Conservation (phyloP, 129 eudicot genomes). For the Chrysanthemum seticuspe region DNA sequence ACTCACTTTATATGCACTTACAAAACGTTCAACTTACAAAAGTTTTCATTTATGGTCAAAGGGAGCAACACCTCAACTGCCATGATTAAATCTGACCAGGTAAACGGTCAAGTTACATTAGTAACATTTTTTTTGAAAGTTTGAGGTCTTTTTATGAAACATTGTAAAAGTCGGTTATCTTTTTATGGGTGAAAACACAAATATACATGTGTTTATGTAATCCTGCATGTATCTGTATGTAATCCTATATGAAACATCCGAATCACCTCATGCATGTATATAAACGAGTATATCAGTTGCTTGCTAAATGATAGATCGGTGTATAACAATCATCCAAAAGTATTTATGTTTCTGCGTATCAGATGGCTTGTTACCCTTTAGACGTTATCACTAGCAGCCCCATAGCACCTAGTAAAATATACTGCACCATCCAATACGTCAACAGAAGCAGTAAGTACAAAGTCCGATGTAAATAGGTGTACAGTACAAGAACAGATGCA, state of each 20-base stretch:
- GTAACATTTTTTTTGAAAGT: too few relatives aligned
- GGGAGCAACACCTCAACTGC: too few relatives aligned
- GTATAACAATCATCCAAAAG: constrained; percentile 4
- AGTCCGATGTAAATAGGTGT: not conserved
- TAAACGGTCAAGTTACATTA: too few relatives aligned
- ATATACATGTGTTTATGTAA: not conserved
- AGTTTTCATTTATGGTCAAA: too few relatives aligned
- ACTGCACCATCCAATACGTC: constrained; percentile 21
- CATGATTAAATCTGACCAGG: too few relatives aligned
- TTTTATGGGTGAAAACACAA: too few relatives aligned
- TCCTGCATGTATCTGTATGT: not conserved
- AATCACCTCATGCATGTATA: not conserved
- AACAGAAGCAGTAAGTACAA: constrained; percentile 21
- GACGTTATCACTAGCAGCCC: constrained; percentile 15
- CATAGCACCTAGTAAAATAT: constrained; percentile 15
- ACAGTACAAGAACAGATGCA: not conserved
- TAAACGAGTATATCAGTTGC: not conserved
- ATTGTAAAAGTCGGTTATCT: not conserved
- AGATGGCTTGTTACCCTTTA: constrained; percentile 21
- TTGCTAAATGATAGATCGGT: not conserved
- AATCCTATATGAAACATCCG: too few relatives aligned
- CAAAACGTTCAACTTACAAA: too few relatives aligned
- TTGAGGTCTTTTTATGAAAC: too few relatives aligned
- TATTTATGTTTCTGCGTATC: not conserved
- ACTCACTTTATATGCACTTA: too few relatives aligned